Conservation (phyloP, 1,284 basidiomycete species). For the Ceratobasidium sp. region DNA sequence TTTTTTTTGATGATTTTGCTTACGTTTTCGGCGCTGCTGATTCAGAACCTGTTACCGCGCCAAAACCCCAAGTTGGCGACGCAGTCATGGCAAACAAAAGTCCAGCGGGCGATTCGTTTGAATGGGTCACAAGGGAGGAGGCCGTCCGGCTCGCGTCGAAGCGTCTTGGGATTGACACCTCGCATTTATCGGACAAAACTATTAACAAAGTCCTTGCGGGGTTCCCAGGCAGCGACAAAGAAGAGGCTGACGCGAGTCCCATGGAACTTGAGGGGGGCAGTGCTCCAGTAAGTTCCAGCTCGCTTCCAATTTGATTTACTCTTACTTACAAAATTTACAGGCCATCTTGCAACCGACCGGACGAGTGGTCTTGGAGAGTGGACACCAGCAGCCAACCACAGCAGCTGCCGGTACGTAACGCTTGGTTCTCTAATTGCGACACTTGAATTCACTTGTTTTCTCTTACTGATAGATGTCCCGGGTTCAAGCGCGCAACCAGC, state of each 20-base stretch:
- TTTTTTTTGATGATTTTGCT: background rate
- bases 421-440: too few relatives aligned
- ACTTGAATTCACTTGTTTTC: too few relatives aligned
- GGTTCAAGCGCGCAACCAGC: background rate
- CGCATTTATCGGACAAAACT: background rate
- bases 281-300: constrained; percentile 11
- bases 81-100: too few relatives aligned
- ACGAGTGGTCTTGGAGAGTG: constrained; percentile 6
- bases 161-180: background rate
- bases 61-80: background rate
- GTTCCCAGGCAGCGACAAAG: too few relatives aligned
- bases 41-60: background rate
- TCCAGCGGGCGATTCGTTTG: background rate
- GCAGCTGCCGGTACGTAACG: background rate
- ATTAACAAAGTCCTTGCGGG: constrained; percentile 3
- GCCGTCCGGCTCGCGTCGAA: background rate
- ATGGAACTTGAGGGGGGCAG: constrained; percentile 16
- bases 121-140: background rate
- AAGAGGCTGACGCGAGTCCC: constrained; percentile 4
- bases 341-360: background rate
- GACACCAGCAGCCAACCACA: background rate
- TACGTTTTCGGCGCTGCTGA: background rate
- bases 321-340: background rate
- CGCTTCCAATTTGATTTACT: too few relatives aligned
- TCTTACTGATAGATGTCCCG: too few relatives aligned